A percentile compares a stretch with the other conserved stretches of the same genome.
Conservation (phyloP, 345 rosid genomes). For the Eucalyptus marginata region DNA sequence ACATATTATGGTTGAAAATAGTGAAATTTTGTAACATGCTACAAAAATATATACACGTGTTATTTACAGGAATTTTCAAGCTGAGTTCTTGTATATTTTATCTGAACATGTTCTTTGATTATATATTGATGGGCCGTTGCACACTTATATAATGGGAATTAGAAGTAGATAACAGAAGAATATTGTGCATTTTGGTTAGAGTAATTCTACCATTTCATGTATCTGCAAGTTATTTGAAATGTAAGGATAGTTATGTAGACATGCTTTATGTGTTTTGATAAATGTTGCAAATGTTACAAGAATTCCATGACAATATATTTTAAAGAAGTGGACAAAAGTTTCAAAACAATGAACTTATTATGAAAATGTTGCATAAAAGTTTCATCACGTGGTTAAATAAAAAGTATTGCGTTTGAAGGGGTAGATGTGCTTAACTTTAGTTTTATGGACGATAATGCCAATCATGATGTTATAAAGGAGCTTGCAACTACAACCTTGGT, state of each 20-base stretch:
- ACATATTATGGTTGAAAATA: no score
- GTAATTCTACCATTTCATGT: neutral
- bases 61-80: neutral
- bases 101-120: neutral
- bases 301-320: neutral
- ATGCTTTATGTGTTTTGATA: neutral
- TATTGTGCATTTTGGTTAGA: accelerated
- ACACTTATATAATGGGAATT: accelerated
- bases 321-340: neutral
- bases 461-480: no score
- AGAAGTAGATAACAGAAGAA: accelerated
- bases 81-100: neutral
- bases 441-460: accelerated
- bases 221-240: neutral
- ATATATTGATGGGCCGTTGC: accelerated
- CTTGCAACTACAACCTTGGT: accelerated
- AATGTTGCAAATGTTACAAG: neutral
- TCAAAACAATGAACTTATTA: neutral
- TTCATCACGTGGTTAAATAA: neutral
- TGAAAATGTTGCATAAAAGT: neutral
- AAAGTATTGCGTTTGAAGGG: neutral
- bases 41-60: no score
- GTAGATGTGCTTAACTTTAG: accelerated
- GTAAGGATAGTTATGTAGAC: neutral
- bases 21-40: no score